Evolutionary conservation across 208 protist species (phyloP).

Genomic region (Crithidia brevicula): DNA sequence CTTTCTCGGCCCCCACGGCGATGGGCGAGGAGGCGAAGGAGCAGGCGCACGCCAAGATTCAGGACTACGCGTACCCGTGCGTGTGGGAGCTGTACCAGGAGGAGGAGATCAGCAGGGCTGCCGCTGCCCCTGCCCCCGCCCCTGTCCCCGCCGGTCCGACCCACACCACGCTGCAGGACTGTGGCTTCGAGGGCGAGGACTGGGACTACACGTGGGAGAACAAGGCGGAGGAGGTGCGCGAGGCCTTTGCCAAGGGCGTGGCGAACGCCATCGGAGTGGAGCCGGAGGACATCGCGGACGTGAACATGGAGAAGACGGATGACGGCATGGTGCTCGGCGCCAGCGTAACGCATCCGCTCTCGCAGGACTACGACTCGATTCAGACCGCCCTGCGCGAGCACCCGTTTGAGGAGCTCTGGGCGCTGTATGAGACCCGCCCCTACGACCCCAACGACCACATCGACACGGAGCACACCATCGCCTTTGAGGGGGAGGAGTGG

Average conservation of each 20-base stretch:
- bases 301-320: constrained; percentile 33
- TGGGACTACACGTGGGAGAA: constrained; percentile 55
- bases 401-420: constrained; percentile 52
- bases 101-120: constrained; percentile 6
- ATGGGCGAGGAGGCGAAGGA: constrained; percentile 24
- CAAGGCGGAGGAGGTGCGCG: constrained; percentile 31
- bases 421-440: constrained; percentile 37
- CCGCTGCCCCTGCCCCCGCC: constrained; percentile 5
- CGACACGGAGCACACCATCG: constrained; percentile 42
- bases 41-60: constrained; percentile 27
- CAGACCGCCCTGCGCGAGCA: constrained; percentile 37
- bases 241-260: constrained; percentile 36
- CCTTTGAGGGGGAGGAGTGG: constrained; percentile 74
- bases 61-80: constrained; percentile 36
- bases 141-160: constrained; percentile 2
- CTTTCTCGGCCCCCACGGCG: constrained; percentile 20
- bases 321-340: constrained; percentile 32
- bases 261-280: constrained; percentile 42
- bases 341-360: constrained; percentile 41
- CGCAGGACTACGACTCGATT: constrained; percentile 26
- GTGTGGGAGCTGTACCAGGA: constrained; percentile 45
- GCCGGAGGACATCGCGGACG: constrained; percentile 28
- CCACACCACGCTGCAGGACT: constrained; percentile 36
- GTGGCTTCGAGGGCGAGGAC: constrained; percentile 52
- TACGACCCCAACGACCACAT: constrained; percentile 43